phyloP scores from a whole-genome alignment of 1,139 yeast genomes.

The Hemisphaericaspora lyxosophila region DNA sequence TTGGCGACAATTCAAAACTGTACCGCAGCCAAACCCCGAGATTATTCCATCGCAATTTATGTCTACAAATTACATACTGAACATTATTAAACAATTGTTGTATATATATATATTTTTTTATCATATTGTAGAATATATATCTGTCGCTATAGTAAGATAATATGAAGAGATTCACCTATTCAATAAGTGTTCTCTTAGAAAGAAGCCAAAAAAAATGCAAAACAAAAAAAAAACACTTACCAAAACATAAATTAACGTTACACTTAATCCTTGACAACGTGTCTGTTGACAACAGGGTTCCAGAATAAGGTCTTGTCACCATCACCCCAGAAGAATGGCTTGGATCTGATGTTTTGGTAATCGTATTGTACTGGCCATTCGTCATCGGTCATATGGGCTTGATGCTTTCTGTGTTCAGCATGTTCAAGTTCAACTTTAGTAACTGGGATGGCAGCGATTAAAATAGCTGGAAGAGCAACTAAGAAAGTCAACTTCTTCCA shows the following conservation, averaged over 20 bases:
- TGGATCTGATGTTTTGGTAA: conserved; percentile 84
- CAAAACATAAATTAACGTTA: not conserved
- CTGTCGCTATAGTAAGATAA: not conserved
- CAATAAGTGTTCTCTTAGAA: conserved; percentile 3
- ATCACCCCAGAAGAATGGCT: conserved; percentile 96
- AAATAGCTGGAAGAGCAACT: conserved; percentile 80
- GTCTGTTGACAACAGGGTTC: conserved; percentile 91
- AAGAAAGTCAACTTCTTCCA: conserved; percentile 85
- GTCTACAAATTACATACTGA: too few relatives aligned
- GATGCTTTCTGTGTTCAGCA: conserved; percentile 85
- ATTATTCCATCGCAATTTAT: too few relatives aligned
- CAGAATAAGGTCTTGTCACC: conserved; percentile 97
- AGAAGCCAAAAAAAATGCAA: conserved; percentile 2
- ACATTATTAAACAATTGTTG: not conserved
- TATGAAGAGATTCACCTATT: conserved; percentile 2
- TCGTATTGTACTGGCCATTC: conserved; percentile 92
- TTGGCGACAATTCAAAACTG: too few relatives aligned
- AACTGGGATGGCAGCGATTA: conserved; percentile 76
- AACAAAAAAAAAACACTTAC: not conserved
- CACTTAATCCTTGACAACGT: conserved; percentile 36
- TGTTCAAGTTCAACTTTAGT: conserved; percentile 80
- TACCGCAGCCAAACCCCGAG: too few relatives aligned
- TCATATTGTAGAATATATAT: conserved; percentile 3
- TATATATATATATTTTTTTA: too few relatives aligned
- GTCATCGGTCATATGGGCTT: conserved; percentile 73